Base-by-base conservation (phyloP, 2,329 filamentous ascomycete genomes). In the Aspergillus uvarum region DNA sequence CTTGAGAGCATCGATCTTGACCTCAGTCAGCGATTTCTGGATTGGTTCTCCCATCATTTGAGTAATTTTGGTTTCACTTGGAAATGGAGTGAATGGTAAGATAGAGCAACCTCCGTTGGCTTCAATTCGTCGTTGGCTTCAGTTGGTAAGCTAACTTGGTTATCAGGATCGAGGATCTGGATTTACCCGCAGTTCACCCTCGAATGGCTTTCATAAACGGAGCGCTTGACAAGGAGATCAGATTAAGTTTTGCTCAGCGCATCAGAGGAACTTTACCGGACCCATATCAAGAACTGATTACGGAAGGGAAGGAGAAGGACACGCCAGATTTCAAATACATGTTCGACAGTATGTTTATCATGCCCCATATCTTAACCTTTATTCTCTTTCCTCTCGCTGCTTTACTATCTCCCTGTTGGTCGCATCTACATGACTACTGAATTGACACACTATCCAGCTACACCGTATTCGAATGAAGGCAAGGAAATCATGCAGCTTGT, bases 31-130 rank as follows among this genome's bases (percentile, higher is more conserved):
- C 87, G 95, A 26, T 98, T 98, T 78, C 82, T 96, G 72, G 94
- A 98, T 74, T 99, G 95, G 95, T 99, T 99, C 72, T 86, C 94
- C 19, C 95, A 99, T 75, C 95, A 99, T 79, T 80, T 99, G 66
- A 97, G 93, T 79, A 99, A 99, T 79, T 99, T 99, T 73, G 95
- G 96, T 56, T 99, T 98, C 74, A 95, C 95, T 10, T 99, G 95
- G 95, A 98, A 98, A 78, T 99, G 95, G 95, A 89, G 90, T 16
- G 95, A 99, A 79, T 99, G 95, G 95, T 86, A 76, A 68, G 82
- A 77, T 47, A 35, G 14, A 32, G 38, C 7, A 12, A 29, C 11
- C 21, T 19, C 3, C 19, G 26, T 35, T 4, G 22, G 31, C 12
- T 14, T 14, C 47, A 22, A 7, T 44, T 26, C 22, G 26, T 26